Percentiles rank a stretch among this genome's conserved stretches.
Conservation (phyloP, 768 basidiomycete genomes). For the Lanmaoa pseudosensibilis region DNA sequence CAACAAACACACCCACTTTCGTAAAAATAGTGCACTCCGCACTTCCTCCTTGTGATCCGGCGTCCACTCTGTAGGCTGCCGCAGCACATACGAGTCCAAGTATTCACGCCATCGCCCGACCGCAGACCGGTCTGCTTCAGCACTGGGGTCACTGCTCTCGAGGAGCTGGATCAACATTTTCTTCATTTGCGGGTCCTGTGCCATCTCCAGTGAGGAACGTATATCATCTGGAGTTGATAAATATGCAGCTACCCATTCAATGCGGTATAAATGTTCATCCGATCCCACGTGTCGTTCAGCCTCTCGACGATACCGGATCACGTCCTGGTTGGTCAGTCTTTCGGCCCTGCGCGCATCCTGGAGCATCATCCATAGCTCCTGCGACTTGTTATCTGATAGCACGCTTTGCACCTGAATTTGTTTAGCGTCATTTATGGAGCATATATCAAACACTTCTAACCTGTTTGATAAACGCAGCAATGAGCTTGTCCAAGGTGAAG, state of each 20-base stretch:
- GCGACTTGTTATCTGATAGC: constrained; percentile 78
- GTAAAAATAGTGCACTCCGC: constrained; percentile 50
- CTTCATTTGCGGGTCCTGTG: constrained; percentile 55
- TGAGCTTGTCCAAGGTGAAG: constrained; percentile 93
- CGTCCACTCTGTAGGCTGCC: constrained; percentile 70
- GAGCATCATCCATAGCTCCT: constrained; percentile 79
- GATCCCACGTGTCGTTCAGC: constrained; percentile 73
- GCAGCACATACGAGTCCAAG: constrained; percentile 69
- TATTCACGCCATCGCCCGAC: constrained; percentile 71
- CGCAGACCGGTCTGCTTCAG: constrained; percentile 50
- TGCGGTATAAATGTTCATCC: constrained; percentile 74
- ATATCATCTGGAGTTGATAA: not conserved
- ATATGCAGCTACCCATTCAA: constrained; percentile 68
- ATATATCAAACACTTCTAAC: constrained; percentile 38
- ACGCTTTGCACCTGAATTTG: constrained; percentile 76
- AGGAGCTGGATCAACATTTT: constrained; percentile 62
- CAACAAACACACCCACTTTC: constrained; percentile 46
- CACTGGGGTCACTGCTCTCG: constrained; percentile 63
- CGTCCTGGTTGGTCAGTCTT: constrained; percentile 57
- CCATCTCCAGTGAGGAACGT: constrained; percentile 16
- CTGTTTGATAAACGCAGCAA: constrained; percentile 89
- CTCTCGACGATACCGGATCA: constrained; percentile 76
- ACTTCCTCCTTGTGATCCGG: constrained; percentile 39
- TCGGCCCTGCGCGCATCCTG: constrained; percentile 60
- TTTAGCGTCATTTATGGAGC: not conserved